phyloP scores from a whole-genome alignment of 1,284 basidiomycete genomes.

The Fomitiporia mediterranea region DNA sequence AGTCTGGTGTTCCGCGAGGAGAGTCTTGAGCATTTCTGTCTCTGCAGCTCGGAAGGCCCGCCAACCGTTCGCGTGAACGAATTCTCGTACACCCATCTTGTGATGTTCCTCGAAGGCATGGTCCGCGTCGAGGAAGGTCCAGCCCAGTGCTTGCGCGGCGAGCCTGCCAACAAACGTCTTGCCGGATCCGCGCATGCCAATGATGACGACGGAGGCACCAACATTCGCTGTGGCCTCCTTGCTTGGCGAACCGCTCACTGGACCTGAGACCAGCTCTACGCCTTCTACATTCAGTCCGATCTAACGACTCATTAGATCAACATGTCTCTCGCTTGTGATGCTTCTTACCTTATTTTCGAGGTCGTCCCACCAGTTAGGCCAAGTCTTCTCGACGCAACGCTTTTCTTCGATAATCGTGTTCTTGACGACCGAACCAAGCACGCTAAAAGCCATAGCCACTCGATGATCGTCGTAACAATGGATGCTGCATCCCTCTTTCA shows the following conservation, averaged over 20 bases:
- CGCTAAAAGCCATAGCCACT: constrained; percentile 97
- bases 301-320: constrained; percentile 39
- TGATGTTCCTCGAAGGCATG: constrained; percentile 68
- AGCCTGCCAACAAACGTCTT: constrained; percentile 88
- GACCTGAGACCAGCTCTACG: constrained; percentile 59
- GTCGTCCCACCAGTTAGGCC: constrained; percentile 99
- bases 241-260: constrained; percentile 28
- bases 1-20: constrained; percentile 53
- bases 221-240: constrained; percentile 38
- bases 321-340: too few species aligned
- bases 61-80: constrained; percentile 77
- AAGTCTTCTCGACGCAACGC: constrained; percentile 98
- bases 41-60: constrained; percentile 68
- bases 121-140: constrained; percentile 89
- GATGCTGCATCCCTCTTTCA: constrained; percentile 70
- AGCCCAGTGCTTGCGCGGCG: constrained; percentile 70
- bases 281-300: constrained; percentile 89
- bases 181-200: constrained; percentile 97
- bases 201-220: constrained; percentile 74
- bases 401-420: constrained; percentile 91
- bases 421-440: constrained; percentile 72
- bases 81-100: constrained; percentile 65
- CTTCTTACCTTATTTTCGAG: constrained; percentile 79
- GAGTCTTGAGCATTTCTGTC: constrained; percentile 51
- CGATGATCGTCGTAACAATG: constrained; percentile 99